Evolutionary conservation across 805 yeast species (phyloP).

Genomic region (Yarrowia sp.): DNA sequence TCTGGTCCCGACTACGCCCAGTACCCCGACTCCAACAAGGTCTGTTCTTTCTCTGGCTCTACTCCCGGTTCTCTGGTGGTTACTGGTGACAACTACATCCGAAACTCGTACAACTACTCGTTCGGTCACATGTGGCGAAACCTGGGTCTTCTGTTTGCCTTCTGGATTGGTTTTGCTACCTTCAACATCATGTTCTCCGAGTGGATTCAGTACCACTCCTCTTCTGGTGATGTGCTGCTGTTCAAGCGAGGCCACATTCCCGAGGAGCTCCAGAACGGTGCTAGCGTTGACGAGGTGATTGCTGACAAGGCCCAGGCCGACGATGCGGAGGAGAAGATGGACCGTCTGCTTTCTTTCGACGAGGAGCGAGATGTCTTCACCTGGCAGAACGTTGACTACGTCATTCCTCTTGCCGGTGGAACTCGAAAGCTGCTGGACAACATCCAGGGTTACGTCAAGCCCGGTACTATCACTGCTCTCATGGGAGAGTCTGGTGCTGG

Average conservation of each 20-base stretch:
- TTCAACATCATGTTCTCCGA: slow-evolving; percentile 40
- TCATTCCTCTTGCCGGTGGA: slow-evolving; percentile 46
- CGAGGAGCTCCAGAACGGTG: slow-evolving; percentile 38
- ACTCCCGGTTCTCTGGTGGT: slow-evolving; percentile 52
- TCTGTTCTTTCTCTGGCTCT: slow-evolving; percentile 65
- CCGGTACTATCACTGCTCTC: slow-evolving; percentile 76
- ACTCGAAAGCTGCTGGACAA: slow-evolving; percentile 44
- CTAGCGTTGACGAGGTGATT: slow-evolving; percentile 33
- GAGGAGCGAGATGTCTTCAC: slow-evolving; percentile 41
- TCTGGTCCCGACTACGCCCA: slow-evolving; percentile 53
- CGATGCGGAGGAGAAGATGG: slow-evolving; percentile 35
- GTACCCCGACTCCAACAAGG: slow-evolving; percentile 42
- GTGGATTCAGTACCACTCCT: slow-evolving; percentile 37
- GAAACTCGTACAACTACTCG: slow-evolving; percentile 48
- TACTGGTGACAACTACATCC: slow-evolving; percentile 58
- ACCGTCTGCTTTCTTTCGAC: slow-evolving; percentile 30
- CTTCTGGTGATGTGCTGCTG: slow-evolving; percentile 38
- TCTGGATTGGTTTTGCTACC: slow-evolving; percentile 42
- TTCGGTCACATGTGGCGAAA: slow-evolving; percentile 76
- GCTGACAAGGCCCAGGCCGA: slow-evolving; percentile 33
- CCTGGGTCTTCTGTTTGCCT: slow-evolving; percentile 63
- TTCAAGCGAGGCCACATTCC: slow-evolving; percentile 42
- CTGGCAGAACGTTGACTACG: slow-evolving; percentile 63
- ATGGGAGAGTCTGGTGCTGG: slow-evolving; percentile 92
- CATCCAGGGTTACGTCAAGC: slow-evolving; percentile 71